Evolutionary conservation across 352 stramenopile genomes (phyloP).

Genomic region (Pythium oligandrum): DNA sequence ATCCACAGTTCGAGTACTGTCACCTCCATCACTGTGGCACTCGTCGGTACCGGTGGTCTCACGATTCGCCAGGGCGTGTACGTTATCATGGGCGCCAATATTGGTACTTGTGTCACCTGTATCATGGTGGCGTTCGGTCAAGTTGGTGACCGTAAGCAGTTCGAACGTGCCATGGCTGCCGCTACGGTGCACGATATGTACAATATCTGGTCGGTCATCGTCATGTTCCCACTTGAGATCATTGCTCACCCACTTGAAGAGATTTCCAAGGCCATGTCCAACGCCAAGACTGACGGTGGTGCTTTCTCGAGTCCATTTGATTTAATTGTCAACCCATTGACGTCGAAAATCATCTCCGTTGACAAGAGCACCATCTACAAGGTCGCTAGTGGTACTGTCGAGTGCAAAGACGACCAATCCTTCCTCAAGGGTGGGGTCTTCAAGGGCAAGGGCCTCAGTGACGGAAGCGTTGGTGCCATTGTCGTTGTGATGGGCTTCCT

Average conservation of each 20-base stretch:
- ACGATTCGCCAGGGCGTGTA: conserved; percentile 55
- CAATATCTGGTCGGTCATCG: conserved; percentile 57
- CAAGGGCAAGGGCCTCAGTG: conserved; percentile 7
- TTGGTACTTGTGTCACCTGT: conserved; percentile 68
- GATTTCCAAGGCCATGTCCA: conserved; percentile 16
- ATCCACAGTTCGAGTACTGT: conserved; percentile 42
- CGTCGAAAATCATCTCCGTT: conserved; percentile 1
- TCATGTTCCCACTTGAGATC: conserved; percentile 40
- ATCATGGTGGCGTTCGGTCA: conserved; percentile 76
- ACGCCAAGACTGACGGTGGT: neutral
- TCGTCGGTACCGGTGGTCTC: conserved; percentile 35
- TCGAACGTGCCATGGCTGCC: conserved; percentile 25
- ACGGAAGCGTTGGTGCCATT: conserved; percentile 12
- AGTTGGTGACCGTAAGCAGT: conserved; percentile 40
- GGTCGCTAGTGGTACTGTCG: conserved; percentile 2
- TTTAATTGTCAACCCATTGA: conserved; percentile 11
- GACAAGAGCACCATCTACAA: conserved; percentile 8
- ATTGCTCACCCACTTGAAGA: conserved; percentile 23
- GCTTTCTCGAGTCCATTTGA: conserved; percentile 11
- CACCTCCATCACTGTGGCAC: conserved; percentile 40
- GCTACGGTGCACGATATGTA: conserved; percentile 31
- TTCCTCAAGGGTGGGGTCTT: conserved; percentile 11
- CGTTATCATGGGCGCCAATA: conserved; percentile 83
- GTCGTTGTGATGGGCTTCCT: conserved; percentile 14
- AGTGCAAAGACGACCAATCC: neutral